Base-by-base conservation (phyloP, 2,329 filamentous ascomycete genomes). In the Pleochaeta shiraiana region DNA sequence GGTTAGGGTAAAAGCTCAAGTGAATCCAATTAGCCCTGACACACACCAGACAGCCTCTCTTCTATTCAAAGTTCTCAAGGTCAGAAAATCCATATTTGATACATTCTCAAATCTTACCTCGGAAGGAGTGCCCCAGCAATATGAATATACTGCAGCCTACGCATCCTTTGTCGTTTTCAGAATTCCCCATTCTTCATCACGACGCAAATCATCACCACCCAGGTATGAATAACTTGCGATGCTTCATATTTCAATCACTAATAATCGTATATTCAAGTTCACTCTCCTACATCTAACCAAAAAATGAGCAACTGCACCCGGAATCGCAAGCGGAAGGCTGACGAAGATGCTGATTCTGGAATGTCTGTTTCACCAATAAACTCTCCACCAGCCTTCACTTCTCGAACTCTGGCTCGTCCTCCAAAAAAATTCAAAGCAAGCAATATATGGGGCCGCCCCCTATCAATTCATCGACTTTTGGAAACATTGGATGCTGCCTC, bases 401-500 rank as follows among this genome's bases (percentile, higher is more conserved):
- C 83, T 68, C 83, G 89, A 70, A 78, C 84, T 65, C 82, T 95
- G 31, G 78, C 82, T 64, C 78, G 86, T 68, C 81, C 82, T 19
- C 79, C 83, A 63, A 89, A 88, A 73, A 86, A 81, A 72, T 73
- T 77, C 53, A 77, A 83, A 70, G 77, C 78, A 16, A 80, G 85
- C 69, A 90, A 95, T 70, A 74, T 90, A 66, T 80, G 79, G 26
- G 85, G 85, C 47, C 78, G 84, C 66, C 83, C 85, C 59, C 78
- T 89, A 59, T 76, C 83, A 28, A 77, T 88, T 28, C 79, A 83
- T 65, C 86, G 93, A 71, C 82, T 98, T n/a, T 84, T 98, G 67
- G 92, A 98, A 76, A 97, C 93, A 0, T 83, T 98, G 55, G 89
- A 95, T 71, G 86, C 85, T 66, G 82, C 88, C 66, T 88, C 95